Evolutionary conservation across 164 flowering plant genomes (phyloP), one percentile per base, ranked within the genome.

Genomic region (Macadamia integrifolia): DNA sequence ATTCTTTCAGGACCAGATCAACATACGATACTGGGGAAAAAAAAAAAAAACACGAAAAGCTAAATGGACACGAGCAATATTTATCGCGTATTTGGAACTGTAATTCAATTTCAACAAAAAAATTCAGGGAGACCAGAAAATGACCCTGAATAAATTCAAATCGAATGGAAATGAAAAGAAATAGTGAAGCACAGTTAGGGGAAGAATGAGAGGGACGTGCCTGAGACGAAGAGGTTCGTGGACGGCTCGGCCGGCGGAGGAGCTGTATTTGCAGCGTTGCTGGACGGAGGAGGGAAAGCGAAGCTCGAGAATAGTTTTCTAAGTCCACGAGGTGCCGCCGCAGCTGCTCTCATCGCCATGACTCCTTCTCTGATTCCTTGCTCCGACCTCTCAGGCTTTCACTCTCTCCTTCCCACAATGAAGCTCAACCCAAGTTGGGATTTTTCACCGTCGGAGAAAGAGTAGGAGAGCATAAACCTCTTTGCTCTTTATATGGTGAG

Each of bases 141-240:
- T 6, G 15, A 60, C 13, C 17, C 5, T 8, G 2, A 60, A 60
- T 1, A 31, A 1, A 31, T 32, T 4, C 7, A 62, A 30, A 9
- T 14, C 55, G 58, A 13, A 0, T 13, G 17, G 23, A 67, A 40
- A 55, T 13, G 29, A 46, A 10, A 18, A 50, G 14, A 32, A 50
- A 52, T 43, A 30, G 1, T 31, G n/a, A 65, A 28, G 14, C 12
- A 66, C 35, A 6, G 40, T 49, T 40, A 35, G 42, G 17, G 42
- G 48, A 28, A 53, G 62, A 23, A 63, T 29, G 49, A 56, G 32
- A 5, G 5, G 42, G n/a, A 42, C 43, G 49, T 73, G 71, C 89
- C 86, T 32, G 87, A 86, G 64, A 86, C 83, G 71, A 83, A 86
- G 64, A 86, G 87, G 62, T 84, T 86, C 53, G 82, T 72, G 12